Evolutionary conservation across 1,139 yeast genomes (phyloP), one percentile per base, ranked within the genome.

Genomic region (Nakaseomyces nivariensis): DNA sequence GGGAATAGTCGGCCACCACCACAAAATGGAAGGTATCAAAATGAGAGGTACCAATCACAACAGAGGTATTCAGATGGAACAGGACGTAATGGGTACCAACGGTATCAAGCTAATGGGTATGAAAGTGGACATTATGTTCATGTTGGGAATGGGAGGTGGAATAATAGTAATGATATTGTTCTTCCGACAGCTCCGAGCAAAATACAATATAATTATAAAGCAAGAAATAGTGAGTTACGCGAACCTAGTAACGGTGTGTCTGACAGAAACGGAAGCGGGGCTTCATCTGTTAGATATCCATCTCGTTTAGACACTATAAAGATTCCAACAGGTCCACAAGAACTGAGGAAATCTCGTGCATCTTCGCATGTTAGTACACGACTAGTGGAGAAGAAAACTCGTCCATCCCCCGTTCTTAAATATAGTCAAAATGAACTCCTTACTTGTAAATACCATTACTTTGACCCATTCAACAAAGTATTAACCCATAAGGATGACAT

Each of bases 391-490:
- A 17, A 17, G 22, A 17, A 17, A 17, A 17, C 22, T 17, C 41
- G 64, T 46, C 66, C 67, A 3, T 25, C 33, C 7, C 60, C 64
- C 3, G 49, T 41, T 24, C 26, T 61, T 24, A 53, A 53, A 32
- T 63, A 62, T 52, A 41, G 27, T 7, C 52, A 52, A 45, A 49
- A 54, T 29, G 56, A 52, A 40, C 55, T 52, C 24, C 56, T 59
- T 45, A 58, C 45, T 17, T 48, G 55, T 5, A 63, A 64, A 46
- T 62, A 58, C 44, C 67, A 64, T 47, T 64, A 64, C 50, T 61
- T 62, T 47, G 64, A 64, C 48, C 61, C 63, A 4, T 33, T 52
- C 4, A 40, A 49, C 22, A 54, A 55, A 45, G 49, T 17, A 27
- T 52, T 64, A 29, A 49, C 56, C 22, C 58, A 64, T 51, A 50